Conservation (phyloP, 768 basidiomycete species). For the Mycena latifolia region DNA sequence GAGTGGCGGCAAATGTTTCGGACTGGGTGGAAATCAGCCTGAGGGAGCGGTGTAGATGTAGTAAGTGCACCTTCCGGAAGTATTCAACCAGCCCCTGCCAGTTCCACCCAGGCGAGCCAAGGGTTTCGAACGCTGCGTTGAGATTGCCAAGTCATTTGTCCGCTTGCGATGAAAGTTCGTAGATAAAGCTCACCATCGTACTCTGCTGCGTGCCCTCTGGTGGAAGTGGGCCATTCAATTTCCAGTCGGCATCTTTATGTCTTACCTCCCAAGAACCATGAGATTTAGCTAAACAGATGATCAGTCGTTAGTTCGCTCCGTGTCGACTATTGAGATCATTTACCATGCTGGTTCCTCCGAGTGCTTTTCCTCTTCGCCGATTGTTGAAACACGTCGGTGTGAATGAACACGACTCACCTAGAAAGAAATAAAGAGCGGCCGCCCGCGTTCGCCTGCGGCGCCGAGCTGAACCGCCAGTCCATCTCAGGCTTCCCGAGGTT, state of each 20-base stretch:
- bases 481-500: slow-evolving; percentile 33
- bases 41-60: background rate
- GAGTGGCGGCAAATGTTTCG: slow-evolving; percentile 23
- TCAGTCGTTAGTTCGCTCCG: no score
- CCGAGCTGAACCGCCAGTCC: slow-evolving; percentile 33
- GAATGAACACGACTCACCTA: background rate
- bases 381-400: background rate
- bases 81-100: slow-evolving; percentile 30
- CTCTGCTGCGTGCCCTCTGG: slow-evolving; percentile 35
- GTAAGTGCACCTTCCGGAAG: slow-evolving; percentile 31
- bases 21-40: slow-evolving; percentile 14
- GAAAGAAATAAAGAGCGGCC: slow-evolving; percentile 15
- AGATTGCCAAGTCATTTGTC: no score
- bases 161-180: no score
- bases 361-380: slow-evolving; percentile 30
- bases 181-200: slow-evolving; percentile 31
- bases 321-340: background rate
- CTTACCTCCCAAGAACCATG: slow-evolving; percentile 36
- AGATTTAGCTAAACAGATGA: slow-evolving; percentile 14
- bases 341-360: slow-evolving; percentile 37
- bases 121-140: slow-evolving; percentile 30
- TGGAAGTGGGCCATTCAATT: background rate
- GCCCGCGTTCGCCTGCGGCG: slow-evolving; percentile 27
- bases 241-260: background rate
- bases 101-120: slow-evolving; percentile 35